A percentile compares a stretch with the other conserved stretches of the same genome.
Evolutionary conservation across 2,329 filamentous ascomycete genomes (phyloP).

Genomic region (Alternaria solani): DNA sequence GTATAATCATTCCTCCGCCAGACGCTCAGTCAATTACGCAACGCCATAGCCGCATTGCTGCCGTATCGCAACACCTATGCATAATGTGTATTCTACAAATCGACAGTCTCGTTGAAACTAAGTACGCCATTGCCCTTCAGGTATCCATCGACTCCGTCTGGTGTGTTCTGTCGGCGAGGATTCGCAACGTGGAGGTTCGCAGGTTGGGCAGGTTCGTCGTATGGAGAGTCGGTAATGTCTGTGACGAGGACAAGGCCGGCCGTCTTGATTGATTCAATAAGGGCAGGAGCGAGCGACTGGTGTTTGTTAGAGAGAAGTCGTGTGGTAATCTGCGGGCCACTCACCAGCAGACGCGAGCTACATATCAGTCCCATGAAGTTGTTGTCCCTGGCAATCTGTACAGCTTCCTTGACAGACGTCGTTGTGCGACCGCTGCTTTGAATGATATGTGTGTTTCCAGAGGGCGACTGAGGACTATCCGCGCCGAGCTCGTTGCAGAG

Average conservation of each 20-base stretch:
- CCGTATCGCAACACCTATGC: background rate
- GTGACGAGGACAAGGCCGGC: conserved; percentile 91
- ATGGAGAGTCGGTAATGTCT: conserved; percentile 73
- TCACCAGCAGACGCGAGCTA: conserved; percentile 82
- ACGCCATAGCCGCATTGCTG: conserved; percentile 7
- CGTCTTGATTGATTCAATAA: conserved; percentile 93
- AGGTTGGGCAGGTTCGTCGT: conserved; percentile 44
- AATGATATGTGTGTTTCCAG: conserved; percentile 52
- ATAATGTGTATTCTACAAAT: conserved; percentile 45
- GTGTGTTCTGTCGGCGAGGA: conserved; percentile 59
- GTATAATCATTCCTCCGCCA: background rate
- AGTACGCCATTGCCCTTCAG: conserved; percentile 86
- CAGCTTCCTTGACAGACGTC: conserved; percentile 92
- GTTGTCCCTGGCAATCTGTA: conserved; percentile 90
- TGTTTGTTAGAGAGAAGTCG: conserved; percentile 8
- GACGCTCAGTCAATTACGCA: conserved; percentile 7
- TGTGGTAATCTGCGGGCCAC: conserved; percentile 44
- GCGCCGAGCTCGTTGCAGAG: conserved; percentile 90
- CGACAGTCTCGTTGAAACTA: conserved; percentile 89
- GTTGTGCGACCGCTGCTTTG: conserved; percentile 73
- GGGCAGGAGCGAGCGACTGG: conserved; percentile 89
- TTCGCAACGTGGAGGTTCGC: conserved; percentile 53
- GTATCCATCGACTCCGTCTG: conserved; percentile 86
- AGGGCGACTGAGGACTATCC: conserved; percentile 56
- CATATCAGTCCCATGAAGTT: conserved; percentile 99